These are phyloP conservation scores for Letharia columbiana DNA, from an alignment of 495 filamentous ascomycete genomes.

Conservation along the genomic window DNA sequence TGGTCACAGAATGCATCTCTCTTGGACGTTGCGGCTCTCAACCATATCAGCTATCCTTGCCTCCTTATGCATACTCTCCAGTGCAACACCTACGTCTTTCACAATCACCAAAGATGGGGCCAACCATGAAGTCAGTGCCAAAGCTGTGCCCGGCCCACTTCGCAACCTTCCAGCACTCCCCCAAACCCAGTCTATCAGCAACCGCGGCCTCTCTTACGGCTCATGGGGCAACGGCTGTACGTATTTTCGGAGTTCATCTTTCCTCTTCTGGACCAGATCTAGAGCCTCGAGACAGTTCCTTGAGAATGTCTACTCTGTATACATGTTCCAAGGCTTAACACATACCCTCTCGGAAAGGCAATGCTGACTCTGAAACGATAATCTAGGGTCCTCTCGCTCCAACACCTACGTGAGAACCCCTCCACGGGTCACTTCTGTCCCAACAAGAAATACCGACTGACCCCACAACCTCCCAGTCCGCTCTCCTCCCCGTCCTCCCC, in stretches of 20 bases:
- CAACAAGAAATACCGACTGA: not conserved
- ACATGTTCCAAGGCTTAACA: no score
- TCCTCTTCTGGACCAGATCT: no score
- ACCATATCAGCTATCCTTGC: not conserved
- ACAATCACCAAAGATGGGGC: not conserved
- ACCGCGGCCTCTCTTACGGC: not conserved
- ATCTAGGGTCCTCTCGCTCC: not conserved
- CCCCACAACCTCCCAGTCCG: not conserved
- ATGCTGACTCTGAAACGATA: no score
- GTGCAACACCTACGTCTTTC: not conserved
- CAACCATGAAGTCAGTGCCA: not conserved
- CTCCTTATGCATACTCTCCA: not conserved
- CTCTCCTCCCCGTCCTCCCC: not conserved
- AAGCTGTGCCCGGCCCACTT: not conserved
- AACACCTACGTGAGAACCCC: not conserved
- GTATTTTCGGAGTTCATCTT: no score
- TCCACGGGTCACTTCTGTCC: not conserved
- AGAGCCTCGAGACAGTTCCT: no score
- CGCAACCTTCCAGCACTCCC: not conserved
- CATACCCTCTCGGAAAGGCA: no score
- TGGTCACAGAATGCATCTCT: not conserved
- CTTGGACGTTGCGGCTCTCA: not conserved
- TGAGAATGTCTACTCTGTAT: no score
- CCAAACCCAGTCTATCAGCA: not conserved
- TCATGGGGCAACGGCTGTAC: not conserved